These are phyloP conservation scores for Stevia rebaudiana DNA, from an alignment of 140 eudicot species.

Conservation along the genomic window DNA sequence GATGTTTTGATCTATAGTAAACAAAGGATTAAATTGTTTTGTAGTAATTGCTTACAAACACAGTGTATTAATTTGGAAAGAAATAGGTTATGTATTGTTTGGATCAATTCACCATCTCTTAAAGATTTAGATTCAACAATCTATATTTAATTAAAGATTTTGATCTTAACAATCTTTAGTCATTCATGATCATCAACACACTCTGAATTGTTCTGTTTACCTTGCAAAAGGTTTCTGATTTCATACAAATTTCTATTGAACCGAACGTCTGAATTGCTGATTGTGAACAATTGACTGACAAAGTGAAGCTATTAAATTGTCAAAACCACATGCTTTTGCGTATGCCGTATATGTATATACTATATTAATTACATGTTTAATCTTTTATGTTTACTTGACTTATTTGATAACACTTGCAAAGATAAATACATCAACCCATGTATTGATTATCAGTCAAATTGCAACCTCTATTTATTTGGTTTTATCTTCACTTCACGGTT, in stretches of 20 bases:
- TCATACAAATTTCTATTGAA: not conserved
- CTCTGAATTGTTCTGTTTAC: not conserved
- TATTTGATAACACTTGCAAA: not conserved
- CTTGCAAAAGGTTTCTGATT: not conserved
- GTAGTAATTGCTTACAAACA: not conserved
- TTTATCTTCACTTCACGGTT: not conserved
- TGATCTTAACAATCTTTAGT: too few species aligned
- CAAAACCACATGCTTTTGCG: not conserved
- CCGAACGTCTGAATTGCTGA: not conserved
- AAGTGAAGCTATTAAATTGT: not conserved
- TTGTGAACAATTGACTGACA: not conserved
- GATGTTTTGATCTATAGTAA: not conserved
- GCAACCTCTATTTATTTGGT: not conserved
- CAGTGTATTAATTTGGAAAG: not conserved
- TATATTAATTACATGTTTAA: too few species aligned
- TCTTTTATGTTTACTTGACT: too few species aligned
- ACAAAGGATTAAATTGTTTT: not conserved
- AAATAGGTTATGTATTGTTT: not conserved
- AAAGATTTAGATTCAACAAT: not conserved
- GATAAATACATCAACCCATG: not conserved
- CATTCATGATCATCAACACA: not conserved
- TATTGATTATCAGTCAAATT: too few species aligned
- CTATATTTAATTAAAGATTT: too few species aligned
- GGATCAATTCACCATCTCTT: not conserved
- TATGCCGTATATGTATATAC: too few species aligned